Base-by-base conservation (phyloP, 2,329 filamentous ascomycete species). In the Fusarium sp. region DNA sequence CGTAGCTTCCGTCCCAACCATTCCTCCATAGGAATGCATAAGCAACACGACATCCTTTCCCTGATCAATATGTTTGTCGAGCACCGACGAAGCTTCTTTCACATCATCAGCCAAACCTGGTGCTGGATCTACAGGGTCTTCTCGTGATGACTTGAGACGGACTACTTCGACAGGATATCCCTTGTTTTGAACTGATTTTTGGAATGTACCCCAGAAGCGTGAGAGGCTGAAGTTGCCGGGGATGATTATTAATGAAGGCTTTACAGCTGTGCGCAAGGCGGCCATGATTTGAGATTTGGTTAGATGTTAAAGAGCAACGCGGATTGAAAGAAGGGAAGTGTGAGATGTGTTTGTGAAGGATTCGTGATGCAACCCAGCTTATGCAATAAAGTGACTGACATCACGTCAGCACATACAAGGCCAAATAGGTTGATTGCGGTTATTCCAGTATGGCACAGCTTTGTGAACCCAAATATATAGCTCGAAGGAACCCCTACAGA, bases 1-100 rank as follows among this genome's bases (percentile, higher is more conserved):
- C 5, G 45, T 60, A 6, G 61, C 62, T 30, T 65, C 61, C 1
- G 61, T 65, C 2, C 62, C 61, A 0, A 59, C 61, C 53, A 65
- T 65, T 1, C 62, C 62, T 3, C 62, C 62, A 34, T 65, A 65
- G 1, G 61, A 65, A n/a, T 65, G 61, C 61, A 65, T 65, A 3
- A 65, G 62, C 6, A 65, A 3, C 7, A 65, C 53, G 4, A 65
- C 29, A 11, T 65, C 41, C 0, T 53, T 52, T 2, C 53, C 53
- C 8, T 44, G 24, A 4, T 47, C n/a, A 6, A 65, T 32, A 14
- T 65, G 24, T 0, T 44, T 65, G 3, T 47, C 40, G 1, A 65
- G 53, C 7, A 65, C 34, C 6, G 24, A 32, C 1, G 55, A 20
- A 6, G 61, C 24, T 29, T 40, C 53, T 13, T 44, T 22, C 2